Base-by-base conservation (phyloP, 2,329 filamentous ascomycete species). In the Fusarium metavorans region DNA sequence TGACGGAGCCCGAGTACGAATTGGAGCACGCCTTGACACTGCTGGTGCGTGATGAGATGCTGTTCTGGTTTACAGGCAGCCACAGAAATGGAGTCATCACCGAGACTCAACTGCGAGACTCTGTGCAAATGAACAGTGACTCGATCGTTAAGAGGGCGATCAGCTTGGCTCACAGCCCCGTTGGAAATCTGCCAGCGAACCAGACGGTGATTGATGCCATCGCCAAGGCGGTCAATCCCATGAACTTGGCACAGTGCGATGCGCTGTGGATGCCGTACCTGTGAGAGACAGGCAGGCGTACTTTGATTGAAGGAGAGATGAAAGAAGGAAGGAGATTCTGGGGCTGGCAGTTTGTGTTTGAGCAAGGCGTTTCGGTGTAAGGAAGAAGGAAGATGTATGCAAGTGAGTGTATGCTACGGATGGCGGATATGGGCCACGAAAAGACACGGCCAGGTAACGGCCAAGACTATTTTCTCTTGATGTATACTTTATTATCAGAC, bases 221-320 rank as follows among this genome's bases (percentile, higher is more conserved):
- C 72, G 94, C 94, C n/a, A 93, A 93, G 85, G 95, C 96, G 2
- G 95, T 97, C 18, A 97, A 98, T 84, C 97, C 97, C 2, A 92
- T 94, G 85, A 95, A 97, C 82, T 83, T 99, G 83, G 92, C 93
- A 52, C 90, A 94, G 83, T 95, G 94, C 80, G 97, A 99, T 87
- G 92, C 95, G 68, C 85, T 99, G 78, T 99, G 97, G 95, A 98
- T 98, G 96, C 93, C 95, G 27, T 99, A 97, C 86, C 86, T 98
- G 80, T 98, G 87, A 45, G 41, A 25, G 41, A 45, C 41, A 84
- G 60, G 27, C 25, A 57, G 45, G 52, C 52, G 54, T 54, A 48
- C 54, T 72, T 41, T 68, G 64, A 43, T 68, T 61, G 65, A 64
- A 43, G 43, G 37, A 39, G 57, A 70, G 30, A 45, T 25, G 50